A percentile compares a stretch with the other conserved stretches of the same genome.
Conservation (phyloP, 441 rosid species). For the Flueggea neowawraea region DNA sequence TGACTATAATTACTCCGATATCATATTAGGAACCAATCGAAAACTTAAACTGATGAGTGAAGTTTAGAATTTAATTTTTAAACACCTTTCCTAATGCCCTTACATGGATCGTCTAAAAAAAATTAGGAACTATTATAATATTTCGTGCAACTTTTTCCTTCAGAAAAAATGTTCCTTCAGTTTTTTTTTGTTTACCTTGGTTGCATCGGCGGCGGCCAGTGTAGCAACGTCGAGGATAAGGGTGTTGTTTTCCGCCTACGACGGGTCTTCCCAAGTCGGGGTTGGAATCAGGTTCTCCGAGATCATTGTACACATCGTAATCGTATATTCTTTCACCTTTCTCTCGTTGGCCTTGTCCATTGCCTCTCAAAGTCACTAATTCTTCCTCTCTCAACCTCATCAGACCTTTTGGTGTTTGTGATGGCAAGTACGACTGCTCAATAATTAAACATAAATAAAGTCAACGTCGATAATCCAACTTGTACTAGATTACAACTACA, state of each 20-base stretch:
- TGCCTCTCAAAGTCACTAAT: constrained; percentile 37
- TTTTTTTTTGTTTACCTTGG: constrained; percentile 13
- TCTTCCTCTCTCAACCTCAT: constrained; percentile 40
- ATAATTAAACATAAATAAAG: not conserved
- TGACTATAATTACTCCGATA: no score
- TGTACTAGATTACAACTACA: not conserved
- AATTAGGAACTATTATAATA: no score
- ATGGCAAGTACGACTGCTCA: constrained; percentile 44
- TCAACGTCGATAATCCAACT: not conserved
- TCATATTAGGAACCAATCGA: no score
- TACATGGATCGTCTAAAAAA: no score
- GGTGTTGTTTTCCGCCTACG: constrained; percentile 48
- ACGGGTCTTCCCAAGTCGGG: constrained; percentile 39
- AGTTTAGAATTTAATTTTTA: no score
- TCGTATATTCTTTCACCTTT: constrained; percentile 36
- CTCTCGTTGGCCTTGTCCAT: constrained; percentile 34
- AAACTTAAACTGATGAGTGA: no score
- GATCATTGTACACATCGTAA: constrained; percentile 49
- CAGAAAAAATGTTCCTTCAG: not conserved
- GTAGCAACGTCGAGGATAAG: constrained; percentile 75
- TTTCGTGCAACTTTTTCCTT: no score
- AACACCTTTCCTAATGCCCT: no score
- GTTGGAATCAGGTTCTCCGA: constrained; percentile 49
- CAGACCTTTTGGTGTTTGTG: constrained; percentile 46
- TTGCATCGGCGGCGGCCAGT: constrained; percentile 45